Conservation (phyloP, 345 rosid species). For the Excoecaria cochinchinensis region DNA sequence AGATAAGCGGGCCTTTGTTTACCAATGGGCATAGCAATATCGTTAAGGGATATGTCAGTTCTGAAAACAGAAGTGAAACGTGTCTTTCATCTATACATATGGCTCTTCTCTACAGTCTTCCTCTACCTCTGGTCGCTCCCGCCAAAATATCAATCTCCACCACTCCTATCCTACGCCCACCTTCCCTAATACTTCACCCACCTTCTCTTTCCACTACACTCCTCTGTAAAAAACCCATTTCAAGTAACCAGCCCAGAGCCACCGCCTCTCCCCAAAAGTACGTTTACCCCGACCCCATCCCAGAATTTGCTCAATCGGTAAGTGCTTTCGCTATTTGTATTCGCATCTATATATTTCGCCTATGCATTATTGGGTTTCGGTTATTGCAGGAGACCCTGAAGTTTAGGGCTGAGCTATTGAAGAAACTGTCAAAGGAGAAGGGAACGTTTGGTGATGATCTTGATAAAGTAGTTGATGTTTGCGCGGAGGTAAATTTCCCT, state of each 20-base stretch:
- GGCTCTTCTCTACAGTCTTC: not conserved
- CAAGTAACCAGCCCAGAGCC: not conserved
- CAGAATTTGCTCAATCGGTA: slow-evolving; percentile 42
- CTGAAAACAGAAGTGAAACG: not conserved
- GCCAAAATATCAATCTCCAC: slow-evolving; percentile 31
- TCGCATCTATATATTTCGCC: not conserved
- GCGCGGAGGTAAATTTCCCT: slow-evolving; percentile 31
- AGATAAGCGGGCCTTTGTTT: not conserved
- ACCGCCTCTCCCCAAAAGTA: slow-evolving; percentile 27
- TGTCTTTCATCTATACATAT: not conserved
- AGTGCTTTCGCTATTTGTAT: not conserved
- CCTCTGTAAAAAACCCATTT: slow-evolving; percentile 18
- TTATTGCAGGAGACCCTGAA: slow-evolving; percentile 40
- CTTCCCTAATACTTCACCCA: slow-evolving; percentile 16
- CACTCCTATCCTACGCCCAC: slow-evolving; percentile 16
- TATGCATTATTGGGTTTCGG: not conserved
- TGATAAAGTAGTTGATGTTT: slow-evolving; percentile 32
- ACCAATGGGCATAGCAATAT: not conserved
- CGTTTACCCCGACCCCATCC: slow-evolving; percentile 45
- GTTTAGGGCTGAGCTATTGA: slow-evolving; percentile 41
- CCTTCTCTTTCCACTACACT: not conserved
- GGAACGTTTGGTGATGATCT: slow-evolving; percentile 44
- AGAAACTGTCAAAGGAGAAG: slow-evolving; percentile 38
- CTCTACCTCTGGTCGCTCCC: slow-evolving; percentile 22
- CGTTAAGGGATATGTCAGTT: not conserved